Evolutionary conservation across 2,329 filamentous ascomycete species (phyloP), one percentile per base, ranked within the genome.

Genomic region (Aspergillus clavatus): DNA sequence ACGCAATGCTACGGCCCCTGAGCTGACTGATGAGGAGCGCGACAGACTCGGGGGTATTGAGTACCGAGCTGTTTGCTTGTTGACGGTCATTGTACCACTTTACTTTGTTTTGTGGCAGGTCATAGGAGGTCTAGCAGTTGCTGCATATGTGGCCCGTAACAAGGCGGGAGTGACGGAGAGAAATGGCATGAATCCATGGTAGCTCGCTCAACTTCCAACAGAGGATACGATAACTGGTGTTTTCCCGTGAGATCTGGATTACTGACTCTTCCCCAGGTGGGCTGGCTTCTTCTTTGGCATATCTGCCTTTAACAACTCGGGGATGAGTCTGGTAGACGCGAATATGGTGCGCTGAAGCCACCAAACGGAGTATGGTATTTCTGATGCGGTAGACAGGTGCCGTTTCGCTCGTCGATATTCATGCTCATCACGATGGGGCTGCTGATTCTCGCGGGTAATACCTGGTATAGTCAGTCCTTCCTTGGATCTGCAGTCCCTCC

Each of bases 281-380:
- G 63, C 70, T 4, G 72, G 71, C 11, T 65, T 65, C 3, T 60
- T 61, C 45, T 61, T 58, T 48, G 73, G 72, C 0, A 65, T 75
- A 2, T 74, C 71, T 19, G 74, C 73, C 1, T 77, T 76, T 59
- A 75, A 74, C 55, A 76, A 77, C 47, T 72, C 65, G 12, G 74
- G 74, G 36, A 73, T 76, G 72, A 68, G 61, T 43, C 53, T 75
- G 10, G 61, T 76, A 12, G 73, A 76, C 55, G 71, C 71, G 14
- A 76, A 76, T 45, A 74, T 76, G 63, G 63, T 69, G 10, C 63
- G 66, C 0, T 69, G 67, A 38, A 44, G 40, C 7, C 35, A 53
- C 2, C 48, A 53, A 26, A 48, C 47, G 50, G 71, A 21, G 46
- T 72, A 53, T 52, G 73, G 44, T 36, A 36, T 31, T 21, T 14